Evolutionary conservation across 2,329 filamentous ascomycete species (phyloP), one percentile per base, ranked within the genome.

Genomic region (Aspergillus candidus): DNA sequence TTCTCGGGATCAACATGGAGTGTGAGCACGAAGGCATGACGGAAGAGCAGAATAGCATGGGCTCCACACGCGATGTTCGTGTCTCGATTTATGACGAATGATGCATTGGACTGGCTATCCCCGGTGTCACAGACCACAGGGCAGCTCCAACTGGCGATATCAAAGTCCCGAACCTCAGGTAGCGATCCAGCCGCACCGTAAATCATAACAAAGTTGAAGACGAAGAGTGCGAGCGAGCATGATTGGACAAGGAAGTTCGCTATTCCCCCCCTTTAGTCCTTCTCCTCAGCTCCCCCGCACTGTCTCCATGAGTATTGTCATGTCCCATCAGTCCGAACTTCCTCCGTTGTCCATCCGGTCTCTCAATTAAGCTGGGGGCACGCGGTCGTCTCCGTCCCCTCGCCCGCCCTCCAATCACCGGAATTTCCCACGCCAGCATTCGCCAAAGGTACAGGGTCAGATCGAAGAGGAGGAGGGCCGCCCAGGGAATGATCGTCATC

Each of bases 401-500:
- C 30, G 80, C 80, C 52, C 80, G 69, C 5, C 82, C 81, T 4
- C 81, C 82, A 37, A 82, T 55, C 27, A 76, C 59, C 1, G 81
- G 81, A 2, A 83, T 63, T 48, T 83, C 75, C 61, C 82, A 78
- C 34, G 73, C 72, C 11, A 74, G 57, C 11, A 75, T 70, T 47
- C 82, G 79, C 61, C 75, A 77, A 46, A 79, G 51, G 63, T 83
- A 86, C 34, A 84, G 72, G 17, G 77, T 50, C 42, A 82, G 61
- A 59, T 86, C 82, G 68, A 84, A 84, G 50, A 80, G 43, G 49
- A 86, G 68, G 31, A 85, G 63, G 17, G 76, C 66, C 4, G 75
- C 63, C 79, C 82, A 86, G 10, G 82, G 82, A 2, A 76, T 75
- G 51, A 85, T 78, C 36, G 75, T 77, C 35, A 84, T 53, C 35